Evolutionary conservation across 257 asterid species (phyloP), one percentile per base, ranked within the genome.

Genomic region (Thymus mandschuricus): DNA sequence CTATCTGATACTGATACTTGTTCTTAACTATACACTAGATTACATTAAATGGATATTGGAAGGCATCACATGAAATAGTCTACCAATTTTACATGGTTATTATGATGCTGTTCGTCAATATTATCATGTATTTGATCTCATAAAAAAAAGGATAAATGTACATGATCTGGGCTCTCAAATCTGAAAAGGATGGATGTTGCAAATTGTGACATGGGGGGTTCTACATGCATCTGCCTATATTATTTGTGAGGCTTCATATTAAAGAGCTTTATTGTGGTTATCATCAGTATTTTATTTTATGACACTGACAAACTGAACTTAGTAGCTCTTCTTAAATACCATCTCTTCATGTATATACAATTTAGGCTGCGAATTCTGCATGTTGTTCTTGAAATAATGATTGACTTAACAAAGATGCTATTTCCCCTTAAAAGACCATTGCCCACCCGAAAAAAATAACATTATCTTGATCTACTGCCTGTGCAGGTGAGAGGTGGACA

Each of bases 401-500:
- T 46, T 13, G 21, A 70, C 34, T 21, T 34, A 59, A 64, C 21
- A 4, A 55, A 63, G 60, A 46, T 58, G 21, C 40, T 46, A 21
- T 63, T 43, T 49, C 55, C 40, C 69, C 28, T 57, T 74, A 44
- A 56, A 59, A 38, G 67, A 62, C 60, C 13, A 27, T 12, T 7
- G 30, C 44, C 13, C 27, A 29, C 56, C 69, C 29, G 1, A 29
- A 11, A 30, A 43, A 43, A 44, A 43, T 27, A 48, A 35, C 71
- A 50, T 67, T 31, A 57, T 70, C 30, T 80, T 75, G 80, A 73
- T 78, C 43, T 60, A 67, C 56, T 63, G 71, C 67, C 68, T 80
- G 56, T 82, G 83, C 92, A 94, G 99, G 99, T 94, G 73, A 86
- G 96, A 77, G 92, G 97, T 33, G 95, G 97, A 68, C 98, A 95